Conservation (phyloP, 768 basidiomycete genomes). For the Leccinum disarticulatum region DNA sequence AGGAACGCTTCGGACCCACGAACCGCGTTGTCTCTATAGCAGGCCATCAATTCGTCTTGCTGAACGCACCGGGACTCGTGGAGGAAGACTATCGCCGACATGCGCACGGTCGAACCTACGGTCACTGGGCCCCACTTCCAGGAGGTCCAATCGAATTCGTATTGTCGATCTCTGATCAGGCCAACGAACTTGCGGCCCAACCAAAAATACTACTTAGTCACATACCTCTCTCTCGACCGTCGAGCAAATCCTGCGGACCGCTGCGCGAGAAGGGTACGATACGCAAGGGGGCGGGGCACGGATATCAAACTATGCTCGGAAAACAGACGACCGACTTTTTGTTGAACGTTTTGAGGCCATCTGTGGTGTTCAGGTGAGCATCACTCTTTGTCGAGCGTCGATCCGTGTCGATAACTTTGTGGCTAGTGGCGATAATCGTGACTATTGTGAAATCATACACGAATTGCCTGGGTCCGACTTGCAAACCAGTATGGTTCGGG, state of each 20-base stretch:
- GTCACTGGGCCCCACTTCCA: slow-evolving; percentile 52
- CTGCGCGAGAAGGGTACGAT: slow-evolving; percentile 72
- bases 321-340: slow-evolving; percentile 77
- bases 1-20: slow-evolving; percentile 62
- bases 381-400: background rate
- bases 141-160: slow-evolving; percentile 64
- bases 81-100: slow-evolving; percentile 78
- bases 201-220: slow-evolving; percentile 72
- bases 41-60: slow-evolving; percentile 69
- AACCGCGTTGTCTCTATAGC: slow-evolving; percentile 61
- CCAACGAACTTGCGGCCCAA: slow-evolving; percentile 10
- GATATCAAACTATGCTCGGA: slow-evolving; percentile 81
- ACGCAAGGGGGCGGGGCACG: slow-evolving; percentile 71
- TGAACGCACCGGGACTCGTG: slow-evolving; percentile 78
- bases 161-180: slow-evolving; percentile 41
- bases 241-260: slow-evolving; percentile 75
- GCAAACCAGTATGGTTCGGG: slow-evolving; percentile 45
- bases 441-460: slow-evolving; percentile 82
- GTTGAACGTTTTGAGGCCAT: slow-evolving; percentile 63
- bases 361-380: slow-evolving; percentile 67
- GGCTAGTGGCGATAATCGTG: slow-evolving; percentile 82
- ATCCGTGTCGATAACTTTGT: background rate
- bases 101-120: slow-evolving; percentile 47
- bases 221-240: slow-evolving; percentile 79
- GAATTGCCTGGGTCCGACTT: slow-evolving; percentile 30